phyloP scores from a whole-genome alignment of 345 rosid species.

The Populus alba region DNA sequence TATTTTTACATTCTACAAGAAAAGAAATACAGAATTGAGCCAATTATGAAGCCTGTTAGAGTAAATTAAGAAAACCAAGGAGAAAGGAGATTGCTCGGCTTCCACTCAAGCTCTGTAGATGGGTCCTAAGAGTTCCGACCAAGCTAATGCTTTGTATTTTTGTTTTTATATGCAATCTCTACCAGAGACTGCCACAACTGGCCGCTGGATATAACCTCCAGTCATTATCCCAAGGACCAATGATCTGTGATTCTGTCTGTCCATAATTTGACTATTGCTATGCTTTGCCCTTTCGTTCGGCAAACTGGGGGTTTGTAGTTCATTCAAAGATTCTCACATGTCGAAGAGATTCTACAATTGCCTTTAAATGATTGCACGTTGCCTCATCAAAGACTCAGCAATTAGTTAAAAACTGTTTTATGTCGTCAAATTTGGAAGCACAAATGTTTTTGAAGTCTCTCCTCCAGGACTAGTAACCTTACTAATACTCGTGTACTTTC shows the following conservation, averaged over 20 bases:
- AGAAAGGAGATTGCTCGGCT: neutral
- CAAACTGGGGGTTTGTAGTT: neutral
- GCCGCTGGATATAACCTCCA: neutral
- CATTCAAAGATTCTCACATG: neutral
- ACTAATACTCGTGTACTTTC: neutral
- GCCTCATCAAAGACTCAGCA: neutral
- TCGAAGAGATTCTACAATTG: neutral
- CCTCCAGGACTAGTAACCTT: neutral
- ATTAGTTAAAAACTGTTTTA: neutral
- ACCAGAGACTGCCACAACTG: neutral
- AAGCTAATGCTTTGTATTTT: neutral
- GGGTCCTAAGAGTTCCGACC: neutral
- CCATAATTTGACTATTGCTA: neutral
- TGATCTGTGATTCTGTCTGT: neutral
- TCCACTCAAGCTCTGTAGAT: neutral
- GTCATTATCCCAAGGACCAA: neutral
- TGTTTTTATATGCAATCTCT: neutral
- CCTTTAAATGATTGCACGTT: neutral
- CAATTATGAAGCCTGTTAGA: neutral
- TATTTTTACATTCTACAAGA: neutral
- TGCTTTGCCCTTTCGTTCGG: neutral
- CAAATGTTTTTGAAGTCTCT: neutral
- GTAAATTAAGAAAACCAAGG: neutral
- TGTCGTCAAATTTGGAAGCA: neutral
- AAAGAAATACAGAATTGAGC: neutral